Base-by-base conservation (phyloP, 495 filamentous ascomycete species). In the Aeminium ludgeri region DNA sequence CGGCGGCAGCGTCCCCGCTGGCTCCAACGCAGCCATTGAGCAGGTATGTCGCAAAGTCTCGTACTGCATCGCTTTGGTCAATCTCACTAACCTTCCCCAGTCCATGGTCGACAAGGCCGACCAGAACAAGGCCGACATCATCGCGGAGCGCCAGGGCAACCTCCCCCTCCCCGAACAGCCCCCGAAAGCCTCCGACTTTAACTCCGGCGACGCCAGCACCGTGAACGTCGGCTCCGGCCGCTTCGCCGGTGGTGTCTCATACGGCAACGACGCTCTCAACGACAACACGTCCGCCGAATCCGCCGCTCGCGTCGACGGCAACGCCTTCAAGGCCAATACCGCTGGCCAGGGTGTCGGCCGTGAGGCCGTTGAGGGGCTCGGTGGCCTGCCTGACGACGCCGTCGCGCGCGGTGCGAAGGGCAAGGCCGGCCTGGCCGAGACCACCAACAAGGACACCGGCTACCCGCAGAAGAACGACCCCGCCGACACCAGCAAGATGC, bases 141-240 rank as follows among this genome's bases (percentile, higher is more conserved):
- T 85, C 48, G 74, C 75, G 15, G 57, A 78, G 52, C 64, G 60
- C 53, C 64, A 73, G 58, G 57, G 74, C 51, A 82, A 83, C 60
- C 73, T 91, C 16, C 81, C 80, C 23, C 68, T 87, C 34, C 83
- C 83, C 10, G 78, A 87, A 1, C 61, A 86, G 29, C 81, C 82
- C 3, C 82, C 82, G 0, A 59, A 62, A 11, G 58, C 72, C 15
- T 78, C 78, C n/a, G 82, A 82, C 60, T 86, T 73, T 72, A 74
- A 83, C 54, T 79, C 78, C 6, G 63, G 66, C 38, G 81, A 86
- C 43, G 64, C 65, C 32, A 63, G 72, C 42, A 78, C 62, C 17
- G 72, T 80, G 52, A 77, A 79, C 50, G 74, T 82, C 31, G 73
- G 76, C 37, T 72, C 71, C 23, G 79, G 79, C 17, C 59, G 70